These are phyloP conservation scores for Cadophora luteo-olivacea DNA, from an alignment of 2,329 filamentous ascomycete genomes.

Conservation along the genomic window DNA sequence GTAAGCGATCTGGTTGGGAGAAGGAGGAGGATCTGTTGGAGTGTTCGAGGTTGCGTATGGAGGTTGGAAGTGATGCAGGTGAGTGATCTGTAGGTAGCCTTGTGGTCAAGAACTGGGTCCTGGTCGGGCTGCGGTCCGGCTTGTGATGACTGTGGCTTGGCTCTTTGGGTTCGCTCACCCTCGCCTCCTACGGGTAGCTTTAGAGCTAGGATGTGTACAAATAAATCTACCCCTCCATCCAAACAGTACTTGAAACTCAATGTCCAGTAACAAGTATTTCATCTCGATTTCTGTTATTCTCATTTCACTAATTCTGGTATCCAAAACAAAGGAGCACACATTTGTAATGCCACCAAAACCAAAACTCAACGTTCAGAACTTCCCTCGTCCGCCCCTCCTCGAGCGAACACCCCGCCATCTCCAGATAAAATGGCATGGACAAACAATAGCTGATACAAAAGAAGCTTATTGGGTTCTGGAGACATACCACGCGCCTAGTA, in stretches of 20 bases:
- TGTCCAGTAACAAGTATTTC: slow-evolving; percentile 6
- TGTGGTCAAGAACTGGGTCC: slow-evolving; percentile 24
- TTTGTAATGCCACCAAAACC: slow-evolving; percentile 48
- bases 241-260: background rate
- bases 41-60: slow-evolving; percentile 18
- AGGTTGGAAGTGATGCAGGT: slow-evolving; percentile 14
- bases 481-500: slow-evolving; percentile 67
- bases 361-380: slow-evolving; percentile 61
- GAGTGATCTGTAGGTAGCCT: slow-evolving; percentile 32
- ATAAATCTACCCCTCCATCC: slow-evolving; percentile 32
- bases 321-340: background rate
- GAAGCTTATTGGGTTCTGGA: slow-evolving; percentile 68
- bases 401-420: slow-evolving; percentile 61
- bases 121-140: slow-evolving; percentile 12
- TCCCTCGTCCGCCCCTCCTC: slow-evolving; percentile 64
- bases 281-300: slow-evolving; percentile 13
- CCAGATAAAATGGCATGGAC: slow-evolving; percentile 60
- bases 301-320: slow-evolving; percentile 3
- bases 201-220: slow-evolving; percentile 27
- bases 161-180: slow-evolving; percentile 9
- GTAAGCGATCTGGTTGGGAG: background rate
- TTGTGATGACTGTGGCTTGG: slow-evolving; percentile 31
- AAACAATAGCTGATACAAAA: slow-evolving; percentile 62
- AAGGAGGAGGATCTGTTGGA: background rate
- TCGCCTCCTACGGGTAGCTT: slow-evolving; percentile 25